A percentile compares a stretch with the other conserved stretches of the same genome.
These are phyloP conservation scores for Alloteropsis semialata DNA, from an alignment of 176 grass and related monocot species.

Conservation along the genomic window DNA sequence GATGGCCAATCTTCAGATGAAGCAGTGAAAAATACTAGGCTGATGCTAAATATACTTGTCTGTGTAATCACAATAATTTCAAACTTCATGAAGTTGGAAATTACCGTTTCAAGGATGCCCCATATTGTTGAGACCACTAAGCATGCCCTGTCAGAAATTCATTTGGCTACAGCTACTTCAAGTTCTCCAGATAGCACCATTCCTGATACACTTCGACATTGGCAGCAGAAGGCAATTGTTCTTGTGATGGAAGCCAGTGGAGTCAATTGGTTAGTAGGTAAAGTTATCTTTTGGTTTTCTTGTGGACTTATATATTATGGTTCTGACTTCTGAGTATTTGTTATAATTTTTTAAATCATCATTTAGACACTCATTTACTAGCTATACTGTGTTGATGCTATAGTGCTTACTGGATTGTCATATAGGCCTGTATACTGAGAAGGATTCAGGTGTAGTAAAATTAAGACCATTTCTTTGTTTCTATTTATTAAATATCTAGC, in stretches of 20 bases:
- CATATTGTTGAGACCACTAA: slow-evolving; percentile 33
- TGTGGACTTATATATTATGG: neutral
- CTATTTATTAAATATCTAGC: neutral
- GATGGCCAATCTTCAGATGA: slow-evolving; percentile 62
- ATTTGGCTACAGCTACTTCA: slow-evolving; percentile 25
- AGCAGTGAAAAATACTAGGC: slow-evolving; percentile 51
- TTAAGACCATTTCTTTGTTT: neutral
- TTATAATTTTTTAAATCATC: neutral
- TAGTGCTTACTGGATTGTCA: slow-evolving; percentile 1
- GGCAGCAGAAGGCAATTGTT: slow-evolving; percentile 83
- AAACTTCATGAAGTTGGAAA: slow-evolving; percentile 69
- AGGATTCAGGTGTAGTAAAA: neutral
- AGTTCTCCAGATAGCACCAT: slow-evolving; percentile 41
- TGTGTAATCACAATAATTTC: slow-evolving; percentile 75
- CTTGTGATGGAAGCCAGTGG: slow-evolving; percentile 85
- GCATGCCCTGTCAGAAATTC: slow-evolving; percentile 35
- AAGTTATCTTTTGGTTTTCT: slow-evolving; percentile 38
- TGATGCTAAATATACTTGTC: slow-evolving; percentile 73
- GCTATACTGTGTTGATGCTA: slow-evolving; percentile 5
- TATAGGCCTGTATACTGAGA: slow-evolving; percentile 15
- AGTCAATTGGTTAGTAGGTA: slow-evolving; percentile 93
- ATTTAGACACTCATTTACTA: neutral
- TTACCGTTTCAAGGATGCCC: slow-evolving; percentile 31
- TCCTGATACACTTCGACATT: slow-evolving; percentile 48
- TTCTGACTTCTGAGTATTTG: slow-evolving; percentile 8